phyloP scores from a whole-genome alignment of 2,329 filamentous ascomycete species.

The Arachnomyces sp. region DNA sequence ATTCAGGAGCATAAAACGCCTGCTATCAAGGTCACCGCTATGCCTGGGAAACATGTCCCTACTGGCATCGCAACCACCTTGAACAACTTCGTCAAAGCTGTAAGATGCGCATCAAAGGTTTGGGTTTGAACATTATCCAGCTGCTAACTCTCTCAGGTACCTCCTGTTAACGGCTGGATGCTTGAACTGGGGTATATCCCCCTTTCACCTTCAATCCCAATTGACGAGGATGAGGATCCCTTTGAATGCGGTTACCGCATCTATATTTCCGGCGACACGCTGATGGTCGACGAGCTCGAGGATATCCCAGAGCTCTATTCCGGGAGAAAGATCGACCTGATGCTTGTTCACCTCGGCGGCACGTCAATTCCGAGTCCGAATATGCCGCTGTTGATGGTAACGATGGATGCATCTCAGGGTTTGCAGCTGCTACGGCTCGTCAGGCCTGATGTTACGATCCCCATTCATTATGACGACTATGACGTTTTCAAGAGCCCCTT shows the following conservation, averaged over 20 bases:
- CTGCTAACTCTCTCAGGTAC: slow-evolving; percentile 39
- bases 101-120: slow-evolving; percentile 7
- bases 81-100: slow-evolving; percentile 43
- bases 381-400: slow-evolving; percentile 56
- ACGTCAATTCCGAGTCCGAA: slow-evolving; percentile 55
- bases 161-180: slow-evolving; percentile 61
- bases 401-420: slow-evolving; percentile 59
- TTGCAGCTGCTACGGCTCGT: slow-evolving; percentile 53
- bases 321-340: slow-evolving; percentile 51
- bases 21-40: slow-evolving; percentile 50
- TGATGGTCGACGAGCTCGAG: slow-evolving; percentile 54
- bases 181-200: slow-evolving; percentile 49
- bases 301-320: slow-evolving; percentile 51
- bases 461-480: slow-evolving; percentile 59
- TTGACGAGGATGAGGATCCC: slow-evolving; percentile 9
- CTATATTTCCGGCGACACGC: slow-evolving; percentile 60
- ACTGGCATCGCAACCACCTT: slow-evolving; percentile 32
- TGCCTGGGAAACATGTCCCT: slow-evolving; percentile 58
- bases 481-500: slow-evolving; percentile 53
- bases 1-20: slow-evolving; percentile 16
- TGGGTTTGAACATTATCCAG: slow-evolving; percentile 10
- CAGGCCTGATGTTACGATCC: slow-evolving; percentile 53
- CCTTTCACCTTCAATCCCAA: no score
- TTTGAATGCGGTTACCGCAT: slow-evolving; percentile 49
- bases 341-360: slow-evolving; percentile 58